These are phyloP conservation scores for Boletus subparvulus DNA, from an alignment of 768 basidiomycete genomes.

Conservation along the genomic window DNA sequence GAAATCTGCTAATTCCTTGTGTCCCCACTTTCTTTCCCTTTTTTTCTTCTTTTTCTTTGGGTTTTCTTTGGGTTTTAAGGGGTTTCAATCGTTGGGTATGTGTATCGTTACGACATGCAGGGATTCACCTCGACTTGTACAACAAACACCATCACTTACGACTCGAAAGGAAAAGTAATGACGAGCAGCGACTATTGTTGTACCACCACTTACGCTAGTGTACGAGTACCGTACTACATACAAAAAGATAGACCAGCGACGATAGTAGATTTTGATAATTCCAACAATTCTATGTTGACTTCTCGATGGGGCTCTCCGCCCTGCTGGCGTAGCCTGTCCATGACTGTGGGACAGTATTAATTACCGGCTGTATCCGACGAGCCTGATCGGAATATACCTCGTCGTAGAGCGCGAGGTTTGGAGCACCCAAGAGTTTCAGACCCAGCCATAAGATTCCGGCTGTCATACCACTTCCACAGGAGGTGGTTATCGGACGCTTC, in stretches of 20 bases:
- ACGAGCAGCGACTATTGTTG: constrained; percentile 26
- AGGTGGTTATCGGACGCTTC: constrained; percentile 61
- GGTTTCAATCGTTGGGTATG: constrained; percentile 19
- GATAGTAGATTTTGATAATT: constrained; percentile 7
- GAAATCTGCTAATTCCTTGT: constrained; percentile 21
- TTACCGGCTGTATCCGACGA: constrained; percentile 7
- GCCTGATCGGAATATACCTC: constrained; percentile 59
- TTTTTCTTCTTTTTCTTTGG: constrained; percentile 2
- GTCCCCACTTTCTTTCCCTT: neutral
- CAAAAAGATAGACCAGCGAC: constrained; percentile 6
- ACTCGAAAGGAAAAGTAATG: constrained; percentile 12
- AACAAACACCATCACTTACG: constrained; percentile 13
- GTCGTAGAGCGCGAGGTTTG: constrained; percentile 78
- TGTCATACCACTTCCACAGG: constrained; percentile 99
- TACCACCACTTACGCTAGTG: constrained; percentile 28
- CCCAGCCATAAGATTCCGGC: constrained; percentile 93
- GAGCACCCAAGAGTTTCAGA: constrained; percentile 66
- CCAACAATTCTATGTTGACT: constrained; percentile 29
- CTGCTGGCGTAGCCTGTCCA: constrained; percentile 94
- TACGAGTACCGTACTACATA: constrained; percentile 14
- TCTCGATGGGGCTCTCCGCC: constrained; percentile 69
- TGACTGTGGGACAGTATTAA: constrained; percentile 52
- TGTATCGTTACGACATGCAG: constrained; percentile 20
- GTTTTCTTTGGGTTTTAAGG: constrained; percentile 14
- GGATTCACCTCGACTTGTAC: constrained; percentile 13